A percentile compares a stretch with the other conserved stretches of the same genome.
Conservation (phyloP, 139 green algal genomes). For the Chlorella vulgaris region DNA sequence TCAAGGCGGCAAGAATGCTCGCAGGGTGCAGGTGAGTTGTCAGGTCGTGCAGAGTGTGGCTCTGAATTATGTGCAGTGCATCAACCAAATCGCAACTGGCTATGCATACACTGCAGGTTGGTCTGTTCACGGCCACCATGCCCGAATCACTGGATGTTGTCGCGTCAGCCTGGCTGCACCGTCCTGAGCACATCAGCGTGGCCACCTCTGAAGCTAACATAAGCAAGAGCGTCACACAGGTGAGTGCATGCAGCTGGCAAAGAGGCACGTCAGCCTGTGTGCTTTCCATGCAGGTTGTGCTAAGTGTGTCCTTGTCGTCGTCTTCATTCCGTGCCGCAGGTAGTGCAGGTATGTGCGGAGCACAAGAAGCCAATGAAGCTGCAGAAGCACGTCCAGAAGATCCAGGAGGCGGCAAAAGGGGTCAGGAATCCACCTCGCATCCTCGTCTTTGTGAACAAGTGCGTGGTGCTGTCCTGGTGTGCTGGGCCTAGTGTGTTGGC, state of each 20-base stretch:
- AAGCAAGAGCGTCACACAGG: constrained; percentile 74
- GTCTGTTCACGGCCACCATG: constrained; percentile 88
- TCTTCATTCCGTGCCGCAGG: constrained; percentile 51
- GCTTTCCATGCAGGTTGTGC: not conserved
- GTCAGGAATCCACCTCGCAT: constrained; percentile 69
- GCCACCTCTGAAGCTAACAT: constrained; percentile 53
- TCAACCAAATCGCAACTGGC: not conserved
- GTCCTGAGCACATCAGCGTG: constrained; percentile 28
- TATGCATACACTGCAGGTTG: constrained; percentile 57
- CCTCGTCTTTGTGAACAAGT: constrained; percentile 87
- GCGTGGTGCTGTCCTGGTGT: not conserved
- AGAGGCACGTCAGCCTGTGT: too few relatives aligned
- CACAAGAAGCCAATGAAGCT: constrained; percentile 81
- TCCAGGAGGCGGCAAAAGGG: constrained; percentile 34
- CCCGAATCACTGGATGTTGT: constrained; percentile 54
- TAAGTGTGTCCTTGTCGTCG: too few relatives aligned
- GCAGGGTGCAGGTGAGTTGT: not conserved
- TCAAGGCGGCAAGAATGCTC: not conserved
- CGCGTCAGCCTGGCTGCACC: constrained; percentile 64
- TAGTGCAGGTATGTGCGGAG: constrained; percentile 92
- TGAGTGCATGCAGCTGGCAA: constrained; percentile 10
- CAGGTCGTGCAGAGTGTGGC: not conserved
- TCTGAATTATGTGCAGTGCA: not conserved
- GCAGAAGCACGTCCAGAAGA: constrained; percentile 66
- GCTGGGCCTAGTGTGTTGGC: not conserved